Base-by-base conservation (phyloP, 345 rosid species). In the Lumnitzera racemosa region DNA sequence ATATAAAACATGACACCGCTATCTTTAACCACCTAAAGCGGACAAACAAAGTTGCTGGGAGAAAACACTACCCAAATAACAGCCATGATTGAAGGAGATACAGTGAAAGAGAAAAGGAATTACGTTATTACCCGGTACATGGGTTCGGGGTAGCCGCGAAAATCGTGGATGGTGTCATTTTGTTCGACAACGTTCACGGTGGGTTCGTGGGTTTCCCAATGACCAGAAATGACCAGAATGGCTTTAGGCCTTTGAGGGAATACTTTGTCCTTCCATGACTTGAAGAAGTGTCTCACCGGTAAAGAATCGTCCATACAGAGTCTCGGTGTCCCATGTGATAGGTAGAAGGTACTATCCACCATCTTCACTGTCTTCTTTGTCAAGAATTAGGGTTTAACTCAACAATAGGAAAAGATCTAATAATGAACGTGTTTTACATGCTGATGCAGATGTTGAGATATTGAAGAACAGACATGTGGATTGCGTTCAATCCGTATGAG, bases 321-420 rank as follows among this genome's bases (percentile, higher is more conserved):
- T 71, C 81, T 80, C 16, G 98, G 97, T 20, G 95, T 74, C 10
- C 98, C 98, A 60, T 92, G 97, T 0, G 97, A 92, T 20, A 92
- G 55, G 72, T 52, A 92, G 69, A 79, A 84, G 0, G 95, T 80
- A 15, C 88, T 77, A 69, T 57, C 80, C 60, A 73, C 41, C 56
- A 15, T 12, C 55, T 36, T 36, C 6, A 3, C 7, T 29, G 36
- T 29, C 36, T 29, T 29, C 7, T 6, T 6, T 29, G 3, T 6
- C 36, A 29, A 3, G 36, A 29, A 29, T 29, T 29, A 6, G 7
- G 36, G 7, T 29, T 29, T 29, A 29, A 3, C 36, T 29, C 36
- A 6, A 29, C 36, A 29, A 29, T 6, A 6, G 36, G 36, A 29
- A 29, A 29, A 29, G 36, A 20, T 20, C 20, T 20, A 20, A 20